Evolutionary conservation across 2,329 filamentous ascomycete species (phyloP), one percentile per base, ranked within the genome.

Genomic region (Arthrobotrys megalospora): DNA sequence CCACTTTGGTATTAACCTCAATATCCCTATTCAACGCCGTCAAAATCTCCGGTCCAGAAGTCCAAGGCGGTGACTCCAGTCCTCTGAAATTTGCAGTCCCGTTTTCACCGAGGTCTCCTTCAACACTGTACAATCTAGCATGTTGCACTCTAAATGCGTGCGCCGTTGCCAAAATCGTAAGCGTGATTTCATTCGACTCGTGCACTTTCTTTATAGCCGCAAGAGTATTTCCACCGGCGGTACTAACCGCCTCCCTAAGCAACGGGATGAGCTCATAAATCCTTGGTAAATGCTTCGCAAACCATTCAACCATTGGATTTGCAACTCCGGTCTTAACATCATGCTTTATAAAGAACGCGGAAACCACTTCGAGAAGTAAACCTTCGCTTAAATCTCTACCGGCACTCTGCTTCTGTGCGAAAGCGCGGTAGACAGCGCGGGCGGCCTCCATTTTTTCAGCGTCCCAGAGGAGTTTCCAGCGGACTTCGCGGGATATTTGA

Each of bases 391-490:
- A n/a, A 36, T 78, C 75, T 11, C 72, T 72, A 1, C 75, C 75
- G 3, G 75, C 75, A 21, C 75, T 78, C 45, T 78, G 75, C 71
- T 73, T 66, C 67, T 80, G 64, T 63, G 81, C 50, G 79, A 79
- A 50, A 45, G 81, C 53, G 71, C 63, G 90, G 94, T 95, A 98
- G 43, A 98, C 87, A 53, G 90, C 87, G 77, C 89, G 88, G 16
- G 93, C 93, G 41, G 94, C 92, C 50, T 91, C 90, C 85, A 98
- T 88, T 84, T 94, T 97, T 84, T 99, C 96, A 0, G 95, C 95
- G 82, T 95, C 91, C 87, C 91, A 92, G n/a, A 99, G 86, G 36
- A 99, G 85, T 79, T 88, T 88, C 94, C 94, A 98, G 81, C 90
- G 90, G 0, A 91, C 91, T 24, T 85, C 86, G 47, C 90, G 89